These are phyloP conservation scores for Cornus suecica DNA, from an alignment of 148 eudicot species.

Conservation along the genomic window DNA sequence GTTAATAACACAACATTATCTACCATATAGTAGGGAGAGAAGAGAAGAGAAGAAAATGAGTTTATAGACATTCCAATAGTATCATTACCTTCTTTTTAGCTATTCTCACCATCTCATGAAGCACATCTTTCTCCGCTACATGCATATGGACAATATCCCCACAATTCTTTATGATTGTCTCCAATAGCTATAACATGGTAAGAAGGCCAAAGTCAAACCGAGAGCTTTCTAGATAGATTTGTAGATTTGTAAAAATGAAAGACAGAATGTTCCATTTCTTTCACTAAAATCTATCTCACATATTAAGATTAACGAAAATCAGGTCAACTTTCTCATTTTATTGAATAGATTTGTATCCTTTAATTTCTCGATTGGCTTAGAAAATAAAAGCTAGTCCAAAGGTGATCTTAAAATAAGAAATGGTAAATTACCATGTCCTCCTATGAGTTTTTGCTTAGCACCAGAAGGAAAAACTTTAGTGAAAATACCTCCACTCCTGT, in stretches of 20 bases:
- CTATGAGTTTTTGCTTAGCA: no score
- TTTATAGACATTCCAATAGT: neutral
- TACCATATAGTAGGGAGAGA: neutral
- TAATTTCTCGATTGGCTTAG: neutral
- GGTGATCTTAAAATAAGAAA: no score
- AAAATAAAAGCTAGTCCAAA: neutral
- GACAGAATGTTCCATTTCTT: neutral
- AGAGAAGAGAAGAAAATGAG: no score
- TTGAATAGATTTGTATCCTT: neutral
- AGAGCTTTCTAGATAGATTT: constrained; percentile 1
- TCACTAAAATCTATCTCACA: neutral
- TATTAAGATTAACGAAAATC: no score
- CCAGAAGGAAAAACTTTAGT: no score
- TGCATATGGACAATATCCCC: constrained; percentile 95
- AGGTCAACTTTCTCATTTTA: neutral
- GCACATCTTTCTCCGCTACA: constrained; percentile 91
- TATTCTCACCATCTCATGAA: constrained; percentile 85
- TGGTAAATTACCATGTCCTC: no score
- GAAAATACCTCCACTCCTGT: no score
- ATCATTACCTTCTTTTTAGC: constrained; percentile 72
- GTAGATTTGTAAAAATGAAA: constrained; percentile 5
- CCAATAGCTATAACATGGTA: constrained; percentile 58
- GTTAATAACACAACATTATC: neutral
- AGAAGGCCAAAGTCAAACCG: constrained; percentile 14
- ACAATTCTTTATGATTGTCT: constrained; percentile 91